Base-by-base conservation (phyloP, 805 yeast species). In the Metschnikowia reukaufii region DNA sequence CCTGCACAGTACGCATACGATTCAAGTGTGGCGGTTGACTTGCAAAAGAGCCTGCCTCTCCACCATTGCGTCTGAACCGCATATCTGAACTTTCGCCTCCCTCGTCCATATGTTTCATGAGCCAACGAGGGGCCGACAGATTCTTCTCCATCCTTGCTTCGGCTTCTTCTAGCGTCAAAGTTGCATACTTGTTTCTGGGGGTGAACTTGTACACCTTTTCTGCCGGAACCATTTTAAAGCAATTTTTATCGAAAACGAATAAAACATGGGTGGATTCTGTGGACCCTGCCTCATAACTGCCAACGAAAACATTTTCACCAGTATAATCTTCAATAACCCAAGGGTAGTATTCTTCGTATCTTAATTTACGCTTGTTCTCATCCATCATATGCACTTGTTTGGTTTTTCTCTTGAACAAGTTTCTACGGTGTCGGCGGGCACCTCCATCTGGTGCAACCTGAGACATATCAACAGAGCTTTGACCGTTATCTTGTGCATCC, bases 311-410 rank as follows among this genome's bases (percentile, higher is more conserved):
- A 62, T 94, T 92, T 50, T 81, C 78, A 38, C 96, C 96, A 60
- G 90, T 97, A 64, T 87, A 92, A 68, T 94, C 99, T 69, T 94
- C 99, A 76, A 94, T 72, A 15, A 94, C 96, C 99, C 99, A 94
- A 0, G 99, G 99, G 59, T 88, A 92, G 64, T 85, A 88, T 68
- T 94, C 99, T 68, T 94, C 99, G 63, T 92, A 94, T 62, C 98
- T 77, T 52, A 94, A 72, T 61, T 82, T 85, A 52, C 92, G 78
- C 50, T 88, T 91, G 7, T 80, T 80, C 57, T 91, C 98, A 60
- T 89, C 89, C 63, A 88, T 81, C 21, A 84, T 79, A 56, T 79
- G 83, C 16, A 89, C 81, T 65, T 91, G 96, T 58, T 91, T 79
- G 1, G 97, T 90, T 63, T 90, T 90, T 54, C 87, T 79, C 62